These are phyloP conservation scores for Nothophytophthora sp. DNA, from an alignment of 352 stramenopile genomes.

Conservation along the genomic window DNA sequence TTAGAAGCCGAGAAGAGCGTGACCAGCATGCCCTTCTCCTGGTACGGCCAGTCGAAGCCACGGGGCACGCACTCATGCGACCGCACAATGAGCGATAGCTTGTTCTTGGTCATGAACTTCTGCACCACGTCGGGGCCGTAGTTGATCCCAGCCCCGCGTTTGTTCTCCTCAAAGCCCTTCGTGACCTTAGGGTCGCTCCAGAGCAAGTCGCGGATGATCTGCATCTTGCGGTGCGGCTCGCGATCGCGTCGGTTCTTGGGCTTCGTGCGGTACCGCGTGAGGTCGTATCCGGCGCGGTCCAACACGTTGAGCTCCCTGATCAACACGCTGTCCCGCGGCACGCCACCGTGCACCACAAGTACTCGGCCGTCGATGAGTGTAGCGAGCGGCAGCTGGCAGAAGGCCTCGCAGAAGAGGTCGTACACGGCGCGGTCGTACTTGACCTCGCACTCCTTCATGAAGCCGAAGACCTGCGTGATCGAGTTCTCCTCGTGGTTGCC, in stretches of 20 bases:
- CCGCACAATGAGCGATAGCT: constrained; percentile 90
- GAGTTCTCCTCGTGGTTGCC: constrained; percentile 96
- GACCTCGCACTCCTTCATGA: constrained; percentile 82
- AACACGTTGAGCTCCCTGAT: constrained; percentile 87
- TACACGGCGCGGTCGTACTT: constrained; percentile 87
- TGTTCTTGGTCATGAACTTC: constrained; percentile 86
- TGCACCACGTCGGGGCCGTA: constrained; percentile 94
- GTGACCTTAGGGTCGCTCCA: constrained; percentile 90
- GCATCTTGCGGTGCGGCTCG: constrained; percentile 72
- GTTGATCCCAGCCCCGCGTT: constrained; percentile 89
- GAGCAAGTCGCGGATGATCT: constrained; percentile 91
- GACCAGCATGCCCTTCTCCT: constrained; percentile 79
- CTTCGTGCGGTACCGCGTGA: constrained; percentile 72
- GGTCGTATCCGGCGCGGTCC: constrained; percentile 77
- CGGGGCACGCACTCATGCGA: constrained; percentile 93
- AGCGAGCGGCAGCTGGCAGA: constrained; percentile 89
- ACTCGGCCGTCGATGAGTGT: constrained; percentile 89
- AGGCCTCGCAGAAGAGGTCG: constrained; percentile 85
- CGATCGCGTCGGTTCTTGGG: constrained; percentile 78
- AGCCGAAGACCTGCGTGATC: constrained; percentile 92
- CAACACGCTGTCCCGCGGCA: constrained; percentile 84
- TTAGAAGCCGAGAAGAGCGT: constrained; percentile 93
- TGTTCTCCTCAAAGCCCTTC: constrained; percentile 63
- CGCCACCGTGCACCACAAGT: constrained; percentile 94
- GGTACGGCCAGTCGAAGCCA: constrained; percentile 89